Base-by-base conservation (phyloP, 441 rosid genomes). In the Gossypium gossypioides region DNA sequence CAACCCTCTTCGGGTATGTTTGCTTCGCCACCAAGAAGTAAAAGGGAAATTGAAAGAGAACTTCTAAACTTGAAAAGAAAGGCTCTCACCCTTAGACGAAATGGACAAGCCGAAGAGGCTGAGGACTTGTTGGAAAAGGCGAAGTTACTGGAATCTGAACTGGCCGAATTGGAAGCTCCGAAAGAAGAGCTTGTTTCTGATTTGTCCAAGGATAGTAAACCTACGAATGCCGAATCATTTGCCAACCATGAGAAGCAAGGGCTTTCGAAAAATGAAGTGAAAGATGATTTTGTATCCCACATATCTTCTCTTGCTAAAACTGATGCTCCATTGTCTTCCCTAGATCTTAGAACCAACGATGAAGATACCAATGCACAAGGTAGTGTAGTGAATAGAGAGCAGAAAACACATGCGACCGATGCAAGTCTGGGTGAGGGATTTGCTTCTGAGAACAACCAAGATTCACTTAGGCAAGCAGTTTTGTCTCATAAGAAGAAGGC, bases 401-500 rank as follows among this genome's bases (percentile, higher is more conserved):
- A 79, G 75, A 78, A 71, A 63, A 71, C 71, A 2, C 71, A 42
- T 71, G 37, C 60, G 18, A 0, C 44, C 54, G 84, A 80, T 69
- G 67, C 75, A 66, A 79, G 74, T 78, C 57, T 81, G 52, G 79
- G 59, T 62, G 80, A 77, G 68, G 75, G 51, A 56, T n/a, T 73
- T 65, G 58, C 74, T 74, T 82, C 84, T 56, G 78, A 76, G 73
- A 82, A 69, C 69, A 85, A 61, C 63, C 82, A 77, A 72, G 79
- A 54, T 72, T 76, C 81, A 42, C 76, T 88, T 25, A 82, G 68
- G 75, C 89, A 81, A 76, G 92, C 88, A 56, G 84, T 91, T 77
- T 79, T 89, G 71, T 84, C 84, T 75, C 84, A 77, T 61, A 91
- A 91, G 84, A 87, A 84, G 84, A 89, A 81, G 79, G 97, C 96